These are phyloP conservation scores for Leptosphaerulina australis DNA, from an alignment of 2,329 filamentous ascomycete species.

Conservation along the genomic window DNA sequence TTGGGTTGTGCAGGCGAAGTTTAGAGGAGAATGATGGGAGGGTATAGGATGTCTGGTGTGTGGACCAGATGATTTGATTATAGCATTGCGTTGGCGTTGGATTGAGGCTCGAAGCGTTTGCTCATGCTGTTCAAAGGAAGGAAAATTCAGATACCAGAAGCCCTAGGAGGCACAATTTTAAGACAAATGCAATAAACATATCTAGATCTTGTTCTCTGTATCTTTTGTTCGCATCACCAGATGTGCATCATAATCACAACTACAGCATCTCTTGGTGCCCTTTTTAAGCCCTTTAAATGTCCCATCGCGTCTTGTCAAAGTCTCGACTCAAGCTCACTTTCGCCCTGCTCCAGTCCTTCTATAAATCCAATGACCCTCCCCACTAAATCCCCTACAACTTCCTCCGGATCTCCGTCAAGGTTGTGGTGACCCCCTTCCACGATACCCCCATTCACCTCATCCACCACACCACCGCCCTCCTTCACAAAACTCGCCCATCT, in stretches of 20 bases:
- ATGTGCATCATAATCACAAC: too few relatives aligned
- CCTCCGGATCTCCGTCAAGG: conserved; percentile 54
- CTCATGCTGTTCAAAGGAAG: neutral
- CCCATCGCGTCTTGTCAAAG: neutral
- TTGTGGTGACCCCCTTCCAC: conserved; percentile 60
- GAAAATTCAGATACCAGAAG: conserved; percentile 15
- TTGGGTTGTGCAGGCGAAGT: conserved; percentile 78
- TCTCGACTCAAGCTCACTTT: conserved; percentile 5
- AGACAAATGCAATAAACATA: too few relatives aligned
- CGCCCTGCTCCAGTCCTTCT: conserved; percentile 21
- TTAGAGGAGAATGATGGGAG: conserved; percentile 25
- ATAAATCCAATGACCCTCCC: conserved; percentile 59
- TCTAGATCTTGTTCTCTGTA: too few relatives aligned
- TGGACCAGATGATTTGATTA: conserved; percentile 1
- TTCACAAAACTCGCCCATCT: conserved; percentile 60
- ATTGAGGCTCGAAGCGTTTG: conserved; percentile 1
- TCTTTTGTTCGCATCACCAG: too few relatives aligned
- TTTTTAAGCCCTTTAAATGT: neutral
- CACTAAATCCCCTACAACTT: conserved; percentile 57
- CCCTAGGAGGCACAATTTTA: conserved; percentile 3
- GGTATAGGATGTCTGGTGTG: conserved; percentile 7
- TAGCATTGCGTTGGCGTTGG: conserved; percentile 34
- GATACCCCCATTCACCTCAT: conserved; percentile 57
- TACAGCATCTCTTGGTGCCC: neutral
- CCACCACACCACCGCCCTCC: conserved; percentile 54